Evolutionary conservation across 1,284 basidiomycete species (phyloP).

Genomic region (Boletus smithii): DNA sequence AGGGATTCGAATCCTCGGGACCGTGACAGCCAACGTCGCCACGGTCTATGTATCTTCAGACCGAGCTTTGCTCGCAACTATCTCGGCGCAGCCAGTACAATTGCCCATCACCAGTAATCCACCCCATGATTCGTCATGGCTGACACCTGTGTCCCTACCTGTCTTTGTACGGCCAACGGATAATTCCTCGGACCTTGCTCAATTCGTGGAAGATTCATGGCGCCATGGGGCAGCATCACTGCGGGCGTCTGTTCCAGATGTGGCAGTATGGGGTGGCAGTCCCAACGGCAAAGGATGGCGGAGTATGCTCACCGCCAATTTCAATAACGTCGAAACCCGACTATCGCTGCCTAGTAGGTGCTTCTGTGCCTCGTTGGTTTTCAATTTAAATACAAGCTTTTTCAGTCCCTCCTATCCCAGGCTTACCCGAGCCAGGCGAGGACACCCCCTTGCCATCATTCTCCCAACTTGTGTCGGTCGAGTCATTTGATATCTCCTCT

Average conservation of each 20-base stretch:
- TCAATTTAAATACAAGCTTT: slow-evolving; percentile 8
- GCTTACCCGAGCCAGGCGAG: slow-evolving; percentile 58
- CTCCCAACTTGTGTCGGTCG: slow-evolving; percentile 55
- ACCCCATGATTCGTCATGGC: slow-evolving; percentile 53
- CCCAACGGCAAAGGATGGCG: slow-evolving; percentile 49
- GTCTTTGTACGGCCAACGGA: slow-evolving; percentile 54
- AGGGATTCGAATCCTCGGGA: slow-evolving; percentile 53
- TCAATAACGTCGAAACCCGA: slow-evolving; percentile 44
- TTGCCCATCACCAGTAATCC: slow-evolving; percentile 58
- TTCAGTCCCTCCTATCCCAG: slow-evolving; percentile 62
- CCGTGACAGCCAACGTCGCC: slow-evolving; percentile 53
- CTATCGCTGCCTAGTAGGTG: slow-evolving; percentile 54
- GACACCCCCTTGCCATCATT: slow-evolving; percentile 51
- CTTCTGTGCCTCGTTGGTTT: slow-evolving; percentile 6
- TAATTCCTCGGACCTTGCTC: slow-evolving; percentile 45
- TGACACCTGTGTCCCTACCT: slow-evolving; percentile 51
- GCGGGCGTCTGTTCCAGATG: slow-evolving; percentile 40
- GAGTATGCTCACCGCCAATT: slow-evolving; percentile 39
- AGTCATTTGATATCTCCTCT: slow-evolving; percentile 56
- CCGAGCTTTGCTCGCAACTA: slow-evolving; percentile 42
- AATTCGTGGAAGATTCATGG: slow-evolving; percentile 62
- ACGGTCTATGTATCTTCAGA: slow-evolving; percentile 47
- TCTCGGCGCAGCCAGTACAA: slow-evolving; percentile 47
- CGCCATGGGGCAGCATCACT: slow-evolving; percentile 46
- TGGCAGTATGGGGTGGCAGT: slow-evolving; percentile 51